These are phyloP conservation scores for Cardamine occulta DNA, from an alignment of 345 rosid genomes.

Conservation along the genomic window DNA sequence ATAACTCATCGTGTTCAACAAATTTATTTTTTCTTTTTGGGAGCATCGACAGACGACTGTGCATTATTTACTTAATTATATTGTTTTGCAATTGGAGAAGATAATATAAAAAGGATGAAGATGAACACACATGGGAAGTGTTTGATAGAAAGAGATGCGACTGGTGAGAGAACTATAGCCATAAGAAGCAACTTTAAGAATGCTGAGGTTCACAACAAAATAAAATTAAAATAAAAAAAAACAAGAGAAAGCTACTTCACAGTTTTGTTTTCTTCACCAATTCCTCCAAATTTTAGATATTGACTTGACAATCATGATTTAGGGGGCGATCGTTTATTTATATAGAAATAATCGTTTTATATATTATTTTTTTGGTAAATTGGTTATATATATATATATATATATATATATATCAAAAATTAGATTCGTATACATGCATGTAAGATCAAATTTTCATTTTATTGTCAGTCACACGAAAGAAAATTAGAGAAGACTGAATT, in stretches of 20 bases:
- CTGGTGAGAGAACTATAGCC: conserved; percentile 47
- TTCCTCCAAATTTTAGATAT: conserved; percentile 31
- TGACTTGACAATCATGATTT: conserved; percentile 27
- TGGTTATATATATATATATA: not conserved
- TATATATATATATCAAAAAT: not conserved
- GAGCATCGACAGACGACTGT: not conserved
- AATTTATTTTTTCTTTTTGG: not conserved
- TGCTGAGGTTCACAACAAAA: conserved; percentile 52
- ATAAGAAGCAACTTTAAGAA: conserved; percentile 49
- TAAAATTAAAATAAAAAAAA: conserved; percentile 14
- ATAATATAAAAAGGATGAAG: conserved; percentile 13
- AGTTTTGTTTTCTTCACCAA: conserved; percentile 27
- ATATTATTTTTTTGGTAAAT: not conserved
- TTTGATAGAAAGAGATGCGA: conserved; percentile 41
- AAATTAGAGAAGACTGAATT: not conserved
- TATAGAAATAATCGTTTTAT: not conserved
- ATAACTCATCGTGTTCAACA: not conserved
- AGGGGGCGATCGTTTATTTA: not conserved
- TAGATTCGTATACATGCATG: not conserved
- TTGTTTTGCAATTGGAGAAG: conserved; percentile 1
- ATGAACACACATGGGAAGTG: conserved; percentile 30
- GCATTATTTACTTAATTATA: conserved; percentile 1
- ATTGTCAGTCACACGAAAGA: not conserved
- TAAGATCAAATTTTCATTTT: not conserved
- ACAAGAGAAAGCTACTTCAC: conserved; percentile 52